These are phyloP conservation scores for Dendrothele bispora DNA, from an alignment of 768 basidiomycete genomes.

Conservation along the genomic window DNA sequence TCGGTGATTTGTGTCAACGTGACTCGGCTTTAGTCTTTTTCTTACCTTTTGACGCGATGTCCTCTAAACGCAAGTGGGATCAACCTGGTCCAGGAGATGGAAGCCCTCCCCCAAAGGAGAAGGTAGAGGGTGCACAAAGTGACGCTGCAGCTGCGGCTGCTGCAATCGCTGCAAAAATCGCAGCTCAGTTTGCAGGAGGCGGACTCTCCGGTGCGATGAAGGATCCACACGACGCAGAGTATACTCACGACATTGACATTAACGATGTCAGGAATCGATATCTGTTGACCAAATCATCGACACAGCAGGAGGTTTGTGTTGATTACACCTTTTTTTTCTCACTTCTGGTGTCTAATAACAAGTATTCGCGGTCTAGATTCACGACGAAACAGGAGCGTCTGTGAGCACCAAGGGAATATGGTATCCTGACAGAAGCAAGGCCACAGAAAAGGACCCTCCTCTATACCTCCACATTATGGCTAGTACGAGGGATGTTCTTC, in stretches of 20 bases:
- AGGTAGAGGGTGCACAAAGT: slow-evolving; percentile 53
- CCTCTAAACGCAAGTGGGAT: slow-evolving; percentile 85
- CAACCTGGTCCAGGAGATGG: slow-evolving; percentile 54
- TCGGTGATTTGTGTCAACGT: not conserved
- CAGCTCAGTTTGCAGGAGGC: slow-evolving; percentile 68
- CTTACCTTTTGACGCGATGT: slow-evolving; percentile 38
- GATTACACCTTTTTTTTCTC: slow-evolving; percentile 1
- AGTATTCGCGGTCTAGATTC: slow-evolving; percentile 54
- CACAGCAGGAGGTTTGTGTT: slow-evolving; percentile 79
- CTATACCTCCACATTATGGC: slow-evolving; percentile 94
- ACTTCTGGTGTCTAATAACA: slow-evolving; percentile 4
- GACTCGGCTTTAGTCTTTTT: not conserved
- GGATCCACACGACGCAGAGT: slow-evolving; percentile 78
- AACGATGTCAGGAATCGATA: slow-evolving; percentile 96
- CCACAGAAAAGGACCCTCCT: slow-evolving; percentile 90
- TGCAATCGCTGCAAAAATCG: slow-evolving; percentile 94
- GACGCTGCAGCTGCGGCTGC: slow-evolving; percentile 78
- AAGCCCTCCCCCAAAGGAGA: slow-evolving; percentile 38
- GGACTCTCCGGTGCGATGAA: slow-evolving; percentile 44
- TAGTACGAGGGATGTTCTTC: slow-evolving; percentile 59
- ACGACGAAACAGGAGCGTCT: slow-evolving; percentile 89
- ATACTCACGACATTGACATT: slow-evolving; percentile 91
- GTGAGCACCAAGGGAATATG: slow-evolving; percentile 93
- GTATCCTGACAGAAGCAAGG: slow-evolving; percentile 92
- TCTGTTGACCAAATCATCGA: slow-evolving; percentile 88